Conservation (phyloP, 2,329 filamentous ascomycete species). For the Fusarium equiseti region DNA sequence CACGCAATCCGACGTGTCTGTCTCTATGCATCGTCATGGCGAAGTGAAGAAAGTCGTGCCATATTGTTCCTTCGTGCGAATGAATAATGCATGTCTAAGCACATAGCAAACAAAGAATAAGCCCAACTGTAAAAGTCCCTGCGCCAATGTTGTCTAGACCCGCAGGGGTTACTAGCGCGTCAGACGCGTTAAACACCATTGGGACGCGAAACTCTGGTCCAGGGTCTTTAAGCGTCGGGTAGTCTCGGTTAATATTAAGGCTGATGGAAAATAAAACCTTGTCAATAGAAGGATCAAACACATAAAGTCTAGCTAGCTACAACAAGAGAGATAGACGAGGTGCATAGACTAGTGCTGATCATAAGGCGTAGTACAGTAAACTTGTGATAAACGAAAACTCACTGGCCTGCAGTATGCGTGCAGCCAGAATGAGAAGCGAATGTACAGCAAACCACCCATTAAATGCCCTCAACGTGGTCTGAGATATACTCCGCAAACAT, state of each 20-base stretch:
- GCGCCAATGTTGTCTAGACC: not conserved
- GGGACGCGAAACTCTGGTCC: not conserved
- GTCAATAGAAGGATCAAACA: not conserved
- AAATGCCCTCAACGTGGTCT: slow-evolving; percentile 49
- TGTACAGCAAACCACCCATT: not conserved
- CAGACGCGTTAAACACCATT: not conserved
- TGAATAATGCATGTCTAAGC: not conserved
- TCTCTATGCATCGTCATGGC: not conserved
- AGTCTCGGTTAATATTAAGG: not conserved
- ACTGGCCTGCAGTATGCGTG: not conserved
- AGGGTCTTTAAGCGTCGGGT: not conserved
- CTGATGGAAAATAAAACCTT: not conserved
- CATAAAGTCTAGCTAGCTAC: not conserved
- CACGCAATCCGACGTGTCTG: not conserved
- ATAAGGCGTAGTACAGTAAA: not conserved
- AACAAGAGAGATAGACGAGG: not conserved
- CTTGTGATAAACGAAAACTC: not conserved
- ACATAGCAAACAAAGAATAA: not conserved
- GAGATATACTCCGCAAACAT: slow-evolving; percentile 40
- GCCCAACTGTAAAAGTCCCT: not conserved
- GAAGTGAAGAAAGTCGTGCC: not conserved
- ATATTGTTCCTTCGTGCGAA: not conserved
- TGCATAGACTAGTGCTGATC: not conserved
- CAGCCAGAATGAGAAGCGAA: rapidly evolving
- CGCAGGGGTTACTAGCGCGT: not conserved